A percentile compares a stretch with the other conserved stretches of the same genome.
Evolutionary conservation across 2,329 filamentous ascomycete genomes (phyloP).

Genomic region (Chaetomium strumarium): DNA sequence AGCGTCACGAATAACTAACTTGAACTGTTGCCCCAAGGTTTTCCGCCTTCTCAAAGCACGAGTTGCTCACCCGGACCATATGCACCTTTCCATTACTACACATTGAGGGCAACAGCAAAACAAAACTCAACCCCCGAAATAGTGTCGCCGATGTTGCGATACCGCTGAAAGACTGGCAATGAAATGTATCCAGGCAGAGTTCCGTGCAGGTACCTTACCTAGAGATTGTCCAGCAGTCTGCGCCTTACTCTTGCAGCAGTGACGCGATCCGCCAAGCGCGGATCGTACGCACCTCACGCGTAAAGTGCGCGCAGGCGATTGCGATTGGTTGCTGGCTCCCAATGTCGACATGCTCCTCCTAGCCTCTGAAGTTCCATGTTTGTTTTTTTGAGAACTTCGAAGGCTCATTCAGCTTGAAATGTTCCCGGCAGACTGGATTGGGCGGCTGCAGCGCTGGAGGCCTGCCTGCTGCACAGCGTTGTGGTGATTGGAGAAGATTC

Average conservation of each 20-base stretch:
- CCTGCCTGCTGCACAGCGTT: constrained; percentile 1
- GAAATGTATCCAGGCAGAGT: too few species aligned
- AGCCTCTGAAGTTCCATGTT: too few species aligned
- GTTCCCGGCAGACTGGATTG: constrained; percentile 12
- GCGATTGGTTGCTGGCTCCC: constrained; percentile 8
- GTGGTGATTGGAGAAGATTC: constrained; percentile 7
- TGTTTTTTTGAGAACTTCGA: too few species aligned
- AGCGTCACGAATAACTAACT: too few species aligned
- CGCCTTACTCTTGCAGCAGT: constrained; percentile 8
- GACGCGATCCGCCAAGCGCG: constrained; percentile 1
- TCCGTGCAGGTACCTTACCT: too few species aligned
- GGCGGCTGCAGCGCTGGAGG: constrained; percentile 11
- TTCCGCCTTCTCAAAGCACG: too few species aligned
- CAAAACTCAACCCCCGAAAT: constrained; percentile 4
- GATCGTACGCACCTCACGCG: background rate
- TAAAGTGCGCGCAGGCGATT: constrained; percentile 15
- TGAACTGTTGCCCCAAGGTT: too few species aligned
- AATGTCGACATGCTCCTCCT: background rate
- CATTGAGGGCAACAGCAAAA: background rate
- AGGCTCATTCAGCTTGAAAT: background rate
- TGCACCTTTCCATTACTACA: background rate
- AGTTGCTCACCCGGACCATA: background rate
- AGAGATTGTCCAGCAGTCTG: background rate
- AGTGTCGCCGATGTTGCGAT: constrained; percentile 7
- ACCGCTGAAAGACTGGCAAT: too few species aligned